Evolutionary conservation across 2,329 filamentous ascomycete genomes (phyloP).

Genomic region (Simplicillium sp.): DNA sequence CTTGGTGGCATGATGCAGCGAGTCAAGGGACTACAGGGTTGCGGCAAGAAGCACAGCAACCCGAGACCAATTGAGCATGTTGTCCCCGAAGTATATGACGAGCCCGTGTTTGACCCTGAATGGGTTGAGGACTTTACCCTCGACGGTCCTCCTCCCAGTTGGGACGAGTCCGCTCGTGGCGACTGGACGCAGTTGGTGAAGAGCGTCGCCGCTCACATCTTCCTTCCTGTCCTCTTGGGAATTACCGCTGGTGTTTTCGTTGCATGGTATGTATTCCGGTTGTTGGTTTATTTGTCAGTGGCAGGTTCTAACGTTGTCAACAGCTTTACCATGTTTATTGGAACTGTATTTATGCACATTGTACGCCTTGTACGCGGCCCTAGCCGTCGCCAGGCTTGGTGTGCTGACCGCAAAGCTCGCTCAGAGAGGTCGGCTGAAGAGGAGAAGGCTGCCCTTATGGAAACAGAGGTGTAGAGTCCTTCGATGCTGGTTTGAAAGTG

Average conservation of each 20-base stretch:
- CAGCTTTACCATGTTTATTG: constrained; percentile 56
- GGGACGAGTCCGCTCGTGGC: background rate
- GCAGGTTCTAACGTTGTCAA: constrained; percentile 15
- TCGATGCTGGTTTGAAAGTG: no score
- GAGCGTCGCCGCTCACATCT: constrained; percentile 50
- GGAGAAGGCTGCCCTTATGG: constrained; percentile 43
- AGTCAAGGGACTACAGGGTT: constrained; percentile 14
- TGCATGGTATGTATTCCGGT: constrained; percentile 41
- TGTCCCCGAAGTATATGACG: background rate
- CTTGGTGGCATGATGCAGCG: constrained; percentile 22
- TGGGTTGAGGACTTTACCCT: constrained; percentile 2
- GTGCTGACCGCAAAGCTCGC: constrained; percentile 18
- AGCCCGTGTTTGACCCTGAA: background rate
- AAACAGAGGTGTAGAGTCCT: constrained; percentile 3
- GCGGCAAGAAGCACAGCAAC: constrained; percentile 5
- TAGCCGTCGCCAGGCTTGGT: constrained; percentile 24
- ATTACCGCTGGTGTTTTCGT: constrained; percentile 58
- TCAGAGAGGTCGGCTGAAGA: constrained; percentile 24
- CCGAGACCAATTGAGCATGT: background rate
- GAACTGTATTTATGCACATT: constrained; percentile 49
- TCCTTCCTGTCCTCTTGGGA: constrained; percentile 60
- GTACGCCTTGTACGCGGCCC: constrained; percentile 39
- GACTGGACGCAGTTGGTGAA: constrained; percentile 30
- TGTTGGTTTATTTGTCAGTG: background rate
- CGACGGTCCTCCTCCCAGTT: background rate